Percentiles rank a stretch among this genome's conserved stretches.
These are phyloP conservation scores for Mortierella sp. DNA, from an alignment of 371 early-diverging fungal genomes.

Conservation along the genomic window DNA sequence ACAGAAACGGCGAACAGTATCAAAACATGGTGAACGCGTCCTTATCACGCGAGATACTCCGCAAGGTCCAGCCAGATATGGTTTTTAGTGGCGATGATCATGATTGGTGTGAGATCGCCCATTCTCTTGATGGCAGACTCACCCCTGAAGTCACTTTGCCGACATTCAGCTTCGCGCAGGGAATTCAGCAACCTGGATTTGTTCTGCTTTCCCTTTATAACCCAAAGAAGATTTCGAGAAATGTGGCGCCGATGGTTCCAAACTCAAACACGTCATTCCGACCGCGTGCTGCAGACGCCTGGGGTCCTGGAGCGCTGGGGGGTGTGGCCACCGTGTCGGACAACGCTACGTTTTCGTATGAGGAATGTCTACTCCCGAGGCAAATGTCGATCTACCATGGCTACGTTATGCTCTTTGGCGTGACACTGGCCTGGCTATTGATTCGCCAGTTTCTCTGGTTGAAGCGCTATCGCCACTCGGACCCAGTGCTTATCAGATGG, in stretches of 20 bases:
- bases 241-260: slow-evolving; percentile 6
- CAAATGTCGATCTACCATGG: slow-evolving; percentile 26
- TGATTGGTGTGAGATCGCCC: slow-evolving; percentile 81
- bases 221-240: slow-evolving; percentile 16
- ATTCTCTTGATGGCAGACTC: slow-evolving; percentile 31
- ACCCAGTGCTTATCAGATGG: slow-evolving; percentile 9
- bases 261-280: too few relatives aligned
- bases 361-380: slow-evolving; percentile 35
- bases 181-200: slow-evolving; percentile 60
- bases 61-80: slow-evolving; percentile 69
- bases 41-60: slow-evolving; percentile 69
- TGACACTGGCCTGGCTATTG: slow-evolving; percentile 25
- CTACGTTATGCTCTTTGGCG: slow-evolving; percentile 21
- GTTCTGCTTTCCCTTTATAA: slow-evolving; percentile 56
- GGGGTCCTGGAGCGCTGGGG: slow-evolving; percentile 2
- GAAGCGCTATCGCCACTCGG: background rate
- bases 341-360: slow-evolving; percentile 25
- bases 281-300: too few relatives aligned
- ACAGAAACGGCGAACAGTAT: slow-evolving; percentile 84
- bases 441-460: slow-evolving; percentile 31
- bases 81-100: slow-evolving; percentile 95
- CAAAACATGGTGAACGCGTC: slow-evolving; percentile 78
- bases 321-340: slow-evolving; percentile 1
- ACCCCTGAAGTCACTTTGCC: slow-evolving; percentile 62
- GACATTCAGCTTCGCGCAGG: slow-evolving; percentile 71